Base-by-base conservation (phyloP, 352 stramenopile species). In the Pythium phragmitis region DNA sequence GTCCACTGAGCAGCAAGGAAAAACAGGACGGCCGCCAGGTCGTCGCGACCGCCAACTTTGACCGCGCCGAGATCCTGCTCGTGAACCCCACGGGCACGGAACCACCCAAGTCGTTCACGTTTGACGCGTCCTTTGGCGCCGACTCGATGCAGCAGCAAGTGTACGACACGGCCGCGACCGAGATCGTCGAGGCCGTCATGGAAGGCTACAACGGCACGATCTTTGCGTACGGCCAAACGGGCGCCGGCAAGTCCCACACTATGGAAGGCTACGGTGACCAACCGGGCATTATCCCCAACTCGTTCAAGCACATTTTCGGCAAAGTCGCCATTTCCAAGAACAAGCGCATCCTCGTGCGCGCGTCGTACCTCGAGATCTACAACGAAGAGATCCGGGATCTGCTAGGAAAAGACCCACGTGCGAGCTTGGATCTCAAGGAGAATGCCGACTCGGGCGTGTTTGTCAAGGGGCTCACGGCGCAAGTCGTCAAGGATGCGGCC, bases 331-430 rank as follows among this genome's bases (percentile, higher is more conserved):
- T 92, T 62, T 87, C 85, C 14, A 91, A 89, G 41, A 96, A 96
- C 68, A 96, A 98, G 54, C 96, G 98, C 67, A 99, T 98, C 68
- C 80, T 99, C 30, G 96, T 99, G 23, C 85, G 95, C 42, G 89
- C 95, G 42, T 98, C 86, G 9, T 99, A 98, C 67, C 79, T 98
- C 30, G 96, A 99, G 75, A 98, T 99, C 68, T 99, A 99, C 79
- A 98, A 98, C 68, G 96, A 99, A 79, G 93, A 99, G 69, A 98
- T 99, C 65, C 78, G 92, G 23, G 96, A 99, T 68, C 73, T 99
- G 36, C 72, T 99, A 36, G 89, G 83, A 19, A 93, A 90, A 58
- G 85, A 97, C 58, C 80, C 81, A 0, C 81, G 75, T 26, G 68
- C 73, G 28, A 83, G 82, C n/a, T 73, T 96, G 11, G 89, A 97